phyloP scores from a whole-genome alignment of 73 alveolate species.

The Paramecium primaurelia region DNA sequence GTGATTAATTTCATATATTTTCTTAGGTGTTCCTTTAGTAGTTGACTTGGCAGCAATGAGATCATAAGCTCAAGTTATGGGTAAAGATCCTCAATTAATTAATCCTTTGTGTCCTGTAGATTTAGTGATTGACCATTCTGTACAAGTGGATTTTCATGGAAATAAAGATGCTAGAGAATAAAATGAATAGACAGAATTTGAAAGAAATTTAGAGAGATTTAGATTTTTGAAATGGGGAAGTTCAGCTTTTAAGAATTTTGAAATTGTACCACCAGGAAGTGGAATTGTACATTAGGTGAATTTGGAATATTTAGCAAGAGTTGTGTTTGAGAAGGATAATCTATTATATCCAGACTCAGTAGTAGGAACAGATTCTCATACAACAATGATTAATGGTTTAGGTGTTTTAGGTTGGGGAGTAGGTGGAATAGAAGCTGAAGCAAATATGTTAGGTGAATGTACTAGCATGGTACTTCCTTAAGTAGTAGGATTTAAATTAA shows the following conservation, averaged over 20 bases:
- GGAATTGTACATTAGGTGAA: conserved; percentile 93
- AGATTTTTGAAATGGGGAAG: conserved; percentile 92
- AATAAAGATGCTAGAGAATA: conserved; percentile 26
- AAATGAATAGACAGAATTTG: conserved; percentile 84
- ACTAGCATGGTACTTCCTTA: conserved; percentile 89
- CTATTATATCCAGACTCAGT: conserved; percentile 87
- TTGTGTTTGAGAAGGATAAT: conserved; percentile 72
- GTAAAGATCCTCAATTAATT: conserved; percentile 80
- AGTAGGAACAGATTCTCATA: conserved; percentile 93
- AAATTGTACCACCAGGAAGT: conserved; percentile 91
- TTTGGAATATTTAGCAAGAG: conserved; percentile 88
- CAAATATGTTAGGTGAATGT: conserved; percentile 89
- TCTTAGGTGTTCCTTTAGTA: conserved; percentile 86
- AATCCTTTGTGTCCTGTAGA: conserved; percentile 89
- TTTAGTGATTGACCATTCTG: conserved; percentile 89
- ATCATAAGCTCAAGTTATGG: conserved; percentile 79
- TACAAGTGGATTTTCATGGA: conserved; percentile 59
- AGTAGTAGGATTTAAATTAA: conserved; percentile 89
- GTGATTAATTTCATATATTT: background rate
- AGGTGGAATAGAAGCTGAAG: conserved; percentile 96
- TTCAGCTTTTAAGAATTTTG: conserved; percentile 80
- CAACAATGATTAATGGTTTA: conserved; percentile 92
- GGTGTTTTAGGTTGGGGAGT: conserved; percentile 95
- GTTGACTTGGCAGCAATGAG: conserved; percentile 95
- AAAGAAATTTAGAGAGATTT: conserved; percentile 83